Percentiles rank a stretch among this genome's conserved stretches.
phyloP scores from a whole-genome alignment of 2,329 filamentous ascomycete genomes.

The Alternaria ventricosa region DNA sequence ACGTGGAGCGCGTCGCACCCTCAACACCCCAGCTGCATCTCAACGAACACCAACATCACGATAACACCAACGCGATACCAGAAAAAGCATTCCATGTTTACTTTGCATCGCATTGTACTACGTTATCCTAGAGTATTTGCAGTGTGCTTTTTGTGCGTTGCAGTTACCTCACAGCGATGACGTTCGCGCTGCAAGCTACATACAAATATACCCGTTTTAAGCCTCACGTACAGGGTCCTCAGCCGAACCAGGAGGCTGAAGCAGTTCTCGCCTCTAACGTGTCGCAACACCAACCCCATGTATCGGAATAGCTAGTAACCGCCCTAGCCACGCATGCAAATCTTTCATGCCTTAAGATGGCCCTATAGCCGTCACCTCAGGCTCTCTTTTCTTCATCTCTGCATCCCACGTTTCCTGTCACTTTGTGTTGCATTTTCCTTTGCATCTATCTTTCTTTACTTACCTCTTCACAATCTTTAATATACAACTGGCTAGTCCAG shows the following conservation, averaged over 20 bases:
- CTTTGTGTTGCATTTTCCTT: slow-evolving; percentile 36
- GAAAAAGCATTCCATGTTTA: background rate
- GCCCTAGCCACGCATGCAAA: slow-evolving; percentile 29
- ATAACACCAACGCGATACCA: background rate
- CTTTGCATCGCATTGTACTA: background rate
- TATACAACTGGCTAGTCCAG: slow-evolving; percentile 48
- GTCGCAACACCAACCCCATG: slow-evolving; percentile 43
- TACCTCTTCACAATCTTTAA: slow-evolving; percentile 40
- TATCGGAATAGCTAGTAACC: slow-evolving; percentile 43
- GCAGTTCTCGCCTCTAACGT: slow-evolving; percentile 45
- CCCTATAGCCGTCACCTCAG: slow-evolving; percentile 41
- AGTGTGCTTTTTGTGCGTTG: background rate
- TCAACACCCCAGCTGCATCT: slow-evolving; percentile 25
- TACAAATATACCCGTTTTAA: background rate
- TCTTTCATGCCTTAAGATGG: slow-evolving; percentile 49
- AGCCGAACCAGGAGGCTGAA: slow-evolving; percentile 42
- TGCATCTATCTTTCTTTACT: slow-evolving; percentile 41
- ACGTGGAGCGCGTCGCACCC: slow-evolving; percentile 42
- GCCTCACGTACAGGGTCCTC: slow-evolving; percentile 29
- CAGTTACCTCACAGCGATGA: background rate
- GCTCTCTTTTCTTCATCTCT: slow-evolving; percentile 38
- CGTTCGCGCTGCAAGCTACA: background rate
- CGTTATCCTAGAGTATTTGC: background rate
- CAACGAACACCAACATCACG: slow-evolving; percentile 15
- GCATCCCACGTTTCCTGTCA: slow-evolving; percentile 32